These are phyloP conservation scores for Metschnikowia orientalis DNA, from an alignment of 805 yeast genomes.

Conservation along the genomic window DNA sequence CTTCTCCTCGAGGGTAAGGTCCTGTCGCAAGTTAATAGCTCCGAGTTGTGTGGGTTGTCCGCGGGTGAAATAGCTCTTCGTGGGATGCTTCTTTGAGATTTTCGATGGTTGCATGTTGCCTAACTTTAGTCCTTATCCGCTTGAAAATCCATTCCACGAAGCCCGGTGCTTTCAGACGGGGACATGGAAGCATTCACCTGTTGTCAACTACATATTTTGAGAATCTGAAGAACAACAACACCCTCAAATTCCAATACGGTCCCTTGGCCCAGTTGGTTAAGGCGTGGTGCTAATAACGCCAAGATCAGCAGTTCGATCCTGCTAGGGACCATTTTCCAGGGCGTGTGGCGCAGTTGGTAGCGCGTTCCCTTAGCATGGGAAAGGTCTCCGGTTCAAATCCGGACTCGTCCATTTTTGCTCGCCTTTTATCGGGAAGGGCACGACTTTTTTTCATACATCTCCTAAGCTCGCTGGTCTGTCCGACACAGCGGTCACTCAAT, in stretches of 20 bases:
- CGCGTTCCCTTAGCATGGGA: slow-evolving; percentile 80
- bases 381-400: slow-evolving; percentile 78
- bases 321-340: slow-evolving; percentile 55
- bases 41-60: too few species aligned
- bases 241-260: slow-evolving; percentile 22
- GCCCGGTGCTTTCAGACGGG: too few species aligned
- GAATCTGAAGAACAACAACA: neutral
- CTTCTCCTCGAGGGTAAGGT: too few species aligned
- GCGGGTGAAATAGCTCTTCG: too few species aligned
- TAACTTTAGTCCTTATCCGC: too few species aligned
- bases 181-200: too few species aligned
- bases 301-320: slow-evolving; percentile 85
- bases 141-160: too few species aligned
- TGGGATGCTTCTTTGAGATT: too few species aligned
- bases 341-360: slow-evolving; percentile 84
- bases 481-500: neutral
- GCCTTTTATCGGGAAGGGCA: neutral
- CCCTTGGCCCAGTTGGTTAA: slow-evolving; percentile 51
- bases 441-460: slow-evolving; percentile 3
- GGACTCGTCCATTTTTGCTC: slow-evolving; percentile 58
- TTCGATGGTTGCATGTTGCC: too few species aligned
- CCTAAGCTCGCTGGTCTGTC: neutral
- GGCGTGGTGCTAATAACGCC: slow-evolving; percentile 54
- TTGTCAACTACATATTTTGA: neutral
- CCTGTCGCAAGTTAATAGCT: too few species aligned